Percentiles rank a stretch among this genome's conserved stretches.
phyloP scores from a whole-genome alignment of 139 green algal genomes.

The Micractinium conductrix region DNA sequence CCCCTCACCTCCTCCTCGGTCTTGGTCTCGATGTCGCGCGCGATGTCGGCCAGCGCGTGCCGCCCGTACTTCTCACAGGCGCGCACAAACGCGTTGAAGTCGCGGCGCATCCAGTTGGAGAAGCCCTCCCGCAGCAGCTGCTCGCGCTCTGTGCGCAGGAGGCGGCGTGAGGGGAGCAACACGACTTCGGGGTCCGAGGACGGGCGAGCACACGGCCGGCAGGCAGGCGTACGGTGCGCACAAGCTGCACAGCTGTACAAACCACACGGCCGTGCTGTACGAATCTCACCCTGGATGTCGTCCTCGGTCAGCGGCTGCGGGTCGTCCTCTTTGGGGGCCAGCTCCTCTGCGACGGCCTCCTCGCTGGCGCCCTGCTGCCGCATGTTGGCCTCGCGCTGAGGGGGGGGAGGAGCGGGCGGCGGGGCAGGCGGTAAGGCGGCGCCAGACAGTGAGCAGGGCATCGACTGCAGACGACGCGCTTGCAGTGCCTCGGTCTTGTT shows the following conservation, averaged over 20 bases:
- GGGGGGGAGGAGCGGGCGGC: not conserved
- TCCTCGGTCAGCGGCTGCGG: slow-evolving; percentile 89
- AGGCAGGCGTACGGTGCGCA: no score
- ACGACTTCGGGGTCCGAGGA: no score
- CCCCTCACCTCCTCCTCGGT: slow-evolving; percentile 85
- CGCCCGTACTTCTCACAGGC: slow-evolving; percentile 93
- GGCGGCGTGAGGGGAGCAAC: not conserved
- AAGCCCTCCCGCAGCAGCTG: slow-evolving; percentile 84
- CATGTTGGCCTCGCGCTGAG: slow-evolving; percentile 1
- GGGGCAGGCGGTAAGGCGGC: not conserved
- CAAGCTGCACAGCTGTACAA: no score
- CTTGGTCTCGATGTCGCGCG: slow-evolving; percentile 94
- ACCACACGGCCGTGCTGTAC: no score
- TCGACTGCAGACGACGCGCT: no score
- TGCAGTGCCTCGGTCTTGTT: no score
- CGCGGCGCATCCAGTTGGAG: slow-evolving; percentile 86
- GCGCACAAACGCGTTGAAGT: slow-evolving; percentile 96
- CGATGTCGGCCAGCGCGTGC: slow-evolving; percentile 76
- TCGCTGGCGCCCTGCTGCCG: slow-evolving; percentile 71
- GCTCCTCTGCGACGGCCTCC: slow-evolving; percentile 63
- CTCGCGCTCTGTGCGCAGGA: slow-evolving; percentile 40
- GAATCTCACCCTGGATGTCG: slow-evolving; percentile 66
- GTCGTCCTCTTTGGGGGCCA: slow-evolving; percentile 71
- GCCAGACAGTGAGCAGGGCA: not conserved
- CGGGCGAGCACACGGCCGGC: no score